These are phyloP conservation scores for Strigomonas culicis DNA, from an alignment of 208 protist species.

Conservation along the genomic window DNA sequence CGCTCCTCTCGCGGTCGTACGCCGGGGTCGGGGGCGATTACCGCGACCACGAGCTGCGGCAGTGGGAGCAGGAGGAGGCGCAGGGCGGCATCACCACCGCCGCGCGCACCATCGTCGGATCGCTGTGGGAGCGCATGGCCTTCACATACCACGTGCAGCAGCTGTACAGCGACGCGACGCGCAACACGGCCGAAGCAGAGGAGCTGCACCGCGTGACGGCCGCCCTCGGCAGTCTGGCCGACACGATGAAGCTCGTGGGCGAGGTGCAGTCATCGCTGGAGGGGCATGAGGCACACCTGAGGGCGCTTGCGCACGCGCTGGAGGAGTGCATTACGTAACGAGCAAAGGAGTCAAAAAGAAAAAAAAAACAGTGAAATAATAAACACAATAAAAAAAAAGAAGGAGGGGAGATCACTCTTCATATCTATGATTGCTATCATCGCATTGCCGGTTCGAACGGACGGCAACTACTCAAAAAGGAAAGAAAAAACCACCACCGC, in stretches of 20 bases:
- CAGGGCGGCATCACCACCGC: background rate
- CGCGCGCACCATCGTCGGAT: slow-evolving; percentile 6
- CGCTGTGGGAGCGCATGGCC: slow-evolving; percentile 27
- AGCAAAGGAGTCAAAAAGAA: background rate
- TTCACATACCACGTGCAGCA: slow-evolving; percentile 23
- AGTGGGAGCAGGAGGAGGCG: background rate
- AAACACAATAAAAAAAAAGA: background rate
- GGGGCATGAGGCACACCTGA: background rate
- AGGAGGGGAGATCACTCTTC: background rate
- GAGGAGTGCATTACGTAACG: background rate
- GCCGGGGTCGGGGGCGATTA: background rate
- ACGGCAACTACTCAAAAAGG: too few species aligned
- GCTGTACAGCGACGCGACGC: background rate
- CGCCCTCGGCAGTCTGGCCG: background rate
- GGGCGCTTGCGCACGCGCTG: background rate
- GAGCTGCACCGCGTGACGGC: background rate
- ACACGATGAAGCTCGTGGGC: background rate
- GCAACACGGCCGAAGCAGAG: background rate
- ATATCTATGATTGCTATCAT: too few species aligned
- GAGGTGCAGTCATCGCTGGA: background rate
- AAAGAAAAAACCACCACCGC: too few species aligned
- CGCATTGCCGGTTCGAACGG: too few species aligned
- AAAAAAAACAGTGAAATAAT: background rate
- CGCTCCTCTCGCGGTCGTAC: background rate
- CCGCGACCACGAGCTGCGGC: background rate